A percentile compares a stretch with the other conserved stretches of the same genome.
phyloP scores from a whole-genome alignment of 352 stramenopile species.

The Pythium brassicae region DNA sequence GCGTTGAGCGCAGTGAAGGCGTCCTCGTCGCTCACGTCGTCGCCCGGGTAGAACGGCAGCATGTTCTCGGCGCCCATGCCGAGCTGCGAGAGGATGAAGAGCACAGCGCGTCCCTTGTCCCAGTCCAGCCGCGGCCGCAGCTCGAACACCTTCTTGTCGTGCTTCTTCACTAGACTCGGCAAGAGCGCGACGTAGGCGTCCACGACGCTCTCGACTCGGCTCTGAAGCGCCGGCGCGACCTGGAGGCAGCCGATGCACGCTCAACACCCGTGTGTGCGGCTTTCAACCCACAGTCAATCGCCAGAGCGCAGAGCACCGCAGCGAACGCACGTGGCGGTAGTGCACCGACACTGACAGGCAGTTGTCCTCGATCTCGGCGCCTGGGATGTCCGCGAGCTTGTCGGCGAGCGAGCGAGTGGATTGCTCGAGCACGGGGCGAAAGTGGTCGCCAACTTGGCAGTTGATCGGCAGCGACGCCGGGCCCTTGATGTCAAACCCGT shows the following conservation, averaged over 20 bases:
- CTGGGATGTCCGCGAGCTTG: conserved; percentile 36
- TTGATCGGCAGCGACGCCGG: conserved; percentile 27
- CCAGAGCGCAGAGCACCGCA: not conserved
- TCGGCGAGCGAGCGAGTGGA: conserved; percentile 29
- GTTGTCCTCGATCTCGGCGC: conserved; percentile 77
- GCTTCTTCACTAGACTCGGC: conserved; percentile 51
- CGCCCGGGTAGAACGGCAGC: conserved; percentile 79
- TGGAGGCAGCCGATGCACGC: not conserved
- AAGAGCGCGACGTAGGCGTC: conserved; percentile 57
- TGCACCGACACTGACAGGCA: conserved; percentile 70
- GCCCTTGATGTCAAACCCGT: conserved; percentile 75
- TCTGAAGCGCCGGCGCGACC: conserved; percentile 35
- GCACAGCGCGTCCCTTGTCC: conserved; percentile 77
- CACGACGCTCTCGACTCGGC: conserved; percentile 86
- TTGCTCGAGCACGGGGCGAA: conserved; percentile 41
- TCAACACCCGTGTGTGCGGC: not conserved
- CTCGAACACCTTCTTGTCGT: conserved; percentile 80
- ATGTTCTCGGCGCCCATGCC: conserved; percentile 57
- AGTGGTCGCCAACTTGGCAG: conserved; percentile 53
- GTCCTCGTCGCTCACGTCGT: conserved; percentile 72
- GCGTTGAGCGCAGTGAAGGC: conserved; percentile 54
- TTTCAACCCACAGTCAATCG: conserved; percentile 6
- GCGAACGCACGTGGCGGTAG: conserved; percentile 56
- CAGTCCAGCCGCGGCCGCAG: conserved; percentile 72
- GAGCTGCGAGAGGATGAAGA: conserved; percentile 55